Conservation (phyloP, 129 eudicot genomes). For the Flaveria ramosissima region DNA sequence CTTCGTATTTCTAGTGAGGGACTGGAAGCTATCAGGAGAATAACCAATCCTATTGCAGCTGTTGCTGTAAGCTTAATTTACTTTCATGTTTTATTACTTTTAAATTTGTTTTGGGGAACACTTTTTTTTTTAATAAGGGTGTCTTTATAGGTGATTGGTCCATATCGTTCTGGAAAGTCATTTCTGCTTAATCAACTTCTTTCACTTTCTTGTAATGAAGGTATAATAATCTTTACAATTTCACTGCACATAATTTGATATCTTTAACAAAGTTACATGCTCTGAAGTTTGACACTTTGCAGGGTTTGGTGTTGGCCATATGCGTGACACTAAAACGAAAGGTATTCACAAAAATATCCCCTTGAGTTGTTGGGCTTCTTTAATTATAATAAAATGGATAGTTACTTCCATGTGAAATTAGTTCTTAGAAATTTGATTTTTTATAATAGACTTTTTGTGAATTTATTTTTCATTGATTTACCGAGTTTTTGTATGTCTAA, state of each 20-base stretch:
- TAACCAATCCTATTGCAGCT: constrained; percentile 85
- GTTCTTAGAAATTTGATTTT: no score
- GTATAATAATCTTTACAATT: constrained; percentile 37
- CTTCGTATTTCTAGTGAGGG: constrained; percentile 90
- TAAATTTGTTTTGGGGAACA: not conserved
- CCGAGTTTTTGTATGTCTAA: no score
- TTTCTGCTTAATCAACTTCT: constrained; percentile 97
- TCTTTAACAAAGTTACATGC: constrained; percentile 27
- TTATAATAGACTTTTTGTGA: no score
- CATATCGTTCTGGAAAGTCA: constrained; percentile 98
- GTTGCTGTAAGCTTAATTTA: constrained; percentile 75
- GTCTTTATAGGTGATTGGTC: constrained; percentile 90
- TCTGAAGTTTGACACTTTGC: constrained; percentile 40
- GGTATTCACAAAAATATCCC: constrained; percentile 42
- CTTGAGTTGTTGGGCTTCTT: not conserved
- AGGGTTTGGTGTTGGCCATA: constrained; percentile 99
- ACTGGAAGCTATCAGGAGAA: constrained; percentile 81
- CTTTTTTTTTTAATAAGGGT: constrained; percentile 25
- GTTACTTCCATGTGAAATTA: no score
- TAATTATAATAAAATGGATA: not conserved
- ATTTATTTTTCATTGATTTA: no score
- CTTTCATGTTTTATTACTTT: not conserved
- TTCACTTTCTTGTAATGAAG: constrained; percentile 95
- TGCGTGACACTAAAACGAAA: constrained; percentile 99
- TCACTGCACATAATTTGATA: constrained; percentile 22